Percentiles rank a stretch among this genome's conserved stretches.
Conservation (phyloP, 345 rosid species). For the Citrus medica region DNA sequence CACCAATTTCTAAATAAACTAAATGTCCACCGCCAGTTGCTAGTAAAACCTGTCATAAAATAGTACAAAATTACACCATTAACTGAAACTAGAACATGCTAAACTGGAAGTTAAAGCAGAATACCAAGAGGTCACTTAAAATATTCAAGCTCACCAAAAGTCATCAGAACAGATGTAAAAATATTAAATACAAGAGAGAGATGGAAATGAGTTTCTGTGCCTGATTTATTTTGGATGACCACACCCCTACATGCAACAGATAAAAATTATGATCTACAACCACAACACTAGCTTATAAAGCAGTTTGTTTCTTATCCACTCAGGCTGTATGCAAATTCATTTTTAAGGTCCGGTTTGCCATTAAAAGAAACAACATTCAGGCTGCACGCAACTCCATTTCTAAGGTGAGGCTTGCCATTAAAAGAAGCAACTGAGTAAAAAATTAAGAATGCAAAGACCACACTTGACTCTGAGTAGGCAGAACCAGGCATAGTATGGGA, state of each 20-base stretch:
- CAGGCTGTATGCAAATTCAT: background rate
- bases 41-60: conserved; percentile 62
- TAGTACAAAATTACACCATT: background rate
- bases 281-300: background rate
- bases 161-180: background rate
- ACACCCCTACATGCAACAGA: background rate
- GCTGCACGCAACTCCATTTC: background rate
- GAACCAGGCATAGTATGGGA: background rate
- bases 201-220: background rate
- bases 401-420: background rate
- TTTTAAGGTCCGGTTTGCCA: background rate
- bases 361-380: background rate
- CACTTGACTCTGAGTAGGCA: background rate
- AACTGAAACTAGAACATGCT: background rate
- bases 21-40: conserved; percentile 97
- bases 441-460: background rate
- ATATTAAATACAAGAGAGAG: background rate
- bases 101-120: background rate
- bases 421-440: background rate
- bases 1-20: conserved; percentile 88
- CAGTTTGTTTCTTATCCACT: background rate
- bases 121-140: background rate
- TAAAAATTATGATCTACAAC: background rate
- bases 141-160: background rate
- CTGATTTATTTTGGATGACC: background rate